Evolutionary conservation across 192 early-diverging fungal species (phyloP), one percentile per base, ranked within the genome.

Genomic region (Umbelopsis ramanniana): DNA sequence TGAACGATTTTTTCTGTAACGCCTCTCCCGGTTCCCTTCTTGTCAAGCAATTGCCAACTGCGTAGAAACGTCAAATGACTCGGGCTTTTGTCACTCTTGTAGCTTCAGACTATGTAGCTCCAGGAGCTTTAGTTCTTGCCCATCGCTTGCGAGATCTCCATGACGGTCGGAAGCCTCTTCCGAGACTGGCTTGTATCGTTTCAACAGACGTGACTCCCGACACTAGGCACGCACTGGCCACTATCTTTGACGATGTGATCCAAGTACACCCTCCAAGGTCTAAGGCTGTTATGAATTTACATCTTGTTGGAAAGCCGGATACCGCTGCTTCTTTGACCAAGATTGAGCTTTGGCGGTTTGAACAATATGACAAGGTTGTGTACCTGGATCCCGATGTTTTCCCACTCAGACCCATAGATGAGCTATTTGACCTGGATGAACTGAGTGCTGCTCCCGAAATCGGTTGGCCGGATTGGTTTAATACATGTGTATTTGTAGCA

Each of bases 391-490:
- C 96, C 0, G 97, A 97, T 72, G 93, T 91, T n/a, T 80, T 97
- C 23, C 92, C 94, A 17, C 83, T 92, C 19, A 75, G 86, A 66
- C 87, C 93, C 15, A 88, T 97, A 23, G 94, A 97, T 69, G 91
- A 90, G 24, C 60, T 98, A 35, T 97, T 98, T 83, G 84, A 81
- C 11, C 70, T 80, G 52, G 76, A 81, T 6, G 79, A 85, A 72
- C 89, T 97, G 80, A 92, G 94, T 6, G 95, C 97, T 6, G 88
- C 94, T 9, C 93, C 95, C 14, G 97, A 98, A 68, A 91, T 91
- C 29, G 96, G 96, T 0, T 98, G 97, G 97, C 97, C 97, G 0
- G 97, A 98, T 74, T 93, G 91, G 70, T 98, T 98, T 85, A 97
- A 98, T 79, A 96, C 97, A 55, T 95, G 96, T 8, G 95, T 98